These are phyloP conservation scores for Platanthera zijinensis DNA, from an alignment of 106 monocot genomes.

Conservation along the genomic window DNA sequence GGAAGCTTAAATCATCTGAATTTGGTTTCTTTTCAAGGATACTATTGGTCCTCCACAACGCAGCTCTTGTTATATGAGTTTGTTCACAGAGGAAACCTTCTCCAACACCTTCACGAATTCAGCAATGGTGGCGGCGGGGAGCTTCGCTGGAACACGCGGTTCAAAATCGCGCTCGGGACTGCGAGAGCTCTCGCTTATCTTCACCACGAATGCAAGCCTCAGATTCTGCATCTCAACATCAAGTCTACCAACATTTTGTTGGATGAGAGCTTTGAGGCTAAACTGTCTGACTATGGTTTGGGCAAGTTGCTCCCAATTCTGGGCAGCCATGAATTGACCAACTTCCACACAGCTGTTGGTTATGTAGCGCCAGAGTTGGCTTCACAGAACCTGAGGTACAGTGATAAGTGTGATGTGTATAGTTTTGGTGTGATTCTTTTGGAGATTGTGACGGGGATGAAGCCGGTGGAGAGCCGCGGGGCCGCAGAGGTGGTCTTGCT, in stretches of 20 bases:
- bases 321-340: conserved; percentile 23
- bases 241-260: conserved; percentile 83
- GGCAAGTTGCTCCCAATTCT: conserved; percentile 71
- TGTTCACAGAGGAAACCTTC: conserved; percentile 59
- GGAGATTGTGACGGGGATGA: conserved; percentile 82
- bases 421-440: conserved; percentile 85
- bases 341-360: conserved; percentile 65
- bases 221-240: conserved; percentile 81
- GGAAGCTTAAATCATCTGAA: conserved; percentile 63
- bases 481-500: conserved; percentile 52
- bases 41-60: conserved; percentile 85
- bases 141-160: conserved; percentile 68
- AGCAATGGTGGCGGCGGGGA: conserved; percentile 23
- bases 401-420: conserved; percentile 90
- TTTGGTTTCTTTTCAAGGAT: conserved; percentile 72
- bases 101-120: conserved; percentile 59
- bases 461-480: conserved; percentile 62
- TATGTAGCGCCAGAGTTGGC: conserved; percentile 92
- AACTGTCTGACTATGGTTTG: conserved; percentile 84
- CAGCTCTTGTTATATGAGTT: conserved; percentile 78
- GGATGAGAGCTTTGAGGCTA: conserved; percentile 58
- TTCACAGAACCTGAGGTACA: conserved; percentile 64
- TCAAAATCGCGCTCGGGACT: conserved; percentile 54
- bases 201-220: conserved; percentile 91
- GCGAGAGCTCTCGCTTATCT: conserved; percentile 83